Conservation (phyloP, 495 filamentous ascomycete species). For the Neohortaea acidophila region DNA sequence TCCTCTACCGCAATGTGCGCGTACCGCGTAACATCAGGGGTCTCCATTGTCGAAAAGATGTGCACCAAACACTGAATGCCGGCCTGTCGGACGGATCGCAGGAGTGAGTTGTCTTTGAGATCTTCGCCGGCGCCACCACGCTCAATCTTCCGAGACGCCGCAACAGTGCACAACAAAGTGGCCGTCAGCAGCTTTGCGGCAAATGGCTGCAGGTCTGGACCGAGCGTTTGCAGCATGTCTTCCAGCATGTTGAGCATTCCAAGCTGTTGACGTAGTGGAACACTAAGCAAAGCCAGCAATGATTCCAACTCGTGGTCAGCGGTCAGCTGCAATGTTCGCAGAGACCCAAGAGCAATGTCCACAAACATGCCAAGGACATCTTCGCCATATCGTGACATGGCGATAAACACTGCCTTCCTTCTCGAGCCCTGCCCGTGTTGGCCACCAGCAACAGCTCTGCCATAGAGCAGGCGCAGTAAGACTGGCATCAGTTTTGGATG, state of each 20-base stretch:
- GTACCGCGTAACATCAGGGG: neutral
- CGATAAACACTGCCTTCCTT: conserved; percentile 48
- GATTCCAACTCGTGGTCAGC: conserved; percentile 34
- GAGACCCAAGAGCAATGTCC: conserved; percentile 59
- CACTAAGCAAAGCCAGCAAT: conserved; percentile 24
- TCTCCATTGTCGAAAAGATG: conserved; percentile 32
- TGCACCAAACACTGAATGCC: conserved; percentile 63
- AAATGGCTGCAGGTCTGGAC: conserved; percentile 47
- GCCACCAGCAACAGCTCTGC: conserved; percentile 49
- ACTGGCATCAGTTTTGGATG: conserved; percentile 61
- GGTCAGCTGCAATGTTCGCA: conserved; percentile 42
- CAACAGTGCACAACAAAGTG: conserved; percentile 61
- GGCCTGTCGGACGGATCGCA: conserved; percentile 54
- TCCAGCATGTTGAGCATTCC: conserved; percentile 83
- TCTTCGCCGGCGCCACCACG: conserved; percentile 17
- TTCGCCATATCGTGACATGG: conserved; percentile 43
- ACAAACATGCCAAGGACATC: conserved; percentile 65
- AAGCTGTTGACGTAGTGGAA: conserved; percentile 60
- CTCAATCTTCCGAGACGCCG: conserved; percentile 40
- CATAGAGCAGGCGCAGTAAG: conserved; percentile 75
- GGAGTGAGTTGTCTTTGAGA: conserved; percentile 38
- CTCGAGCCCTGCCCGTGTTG: conserved; percentile 44
- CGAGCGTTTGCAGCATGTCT: conserved; percentile 70
- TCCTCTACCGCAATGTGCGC: conserved; percentile 54
- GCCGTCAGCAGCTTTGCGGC: conserved; percentile 51